Evolutionary conservation across 257 asterid genomes (phyloP).

Genomic region (Primulina tabacum): DNA sequence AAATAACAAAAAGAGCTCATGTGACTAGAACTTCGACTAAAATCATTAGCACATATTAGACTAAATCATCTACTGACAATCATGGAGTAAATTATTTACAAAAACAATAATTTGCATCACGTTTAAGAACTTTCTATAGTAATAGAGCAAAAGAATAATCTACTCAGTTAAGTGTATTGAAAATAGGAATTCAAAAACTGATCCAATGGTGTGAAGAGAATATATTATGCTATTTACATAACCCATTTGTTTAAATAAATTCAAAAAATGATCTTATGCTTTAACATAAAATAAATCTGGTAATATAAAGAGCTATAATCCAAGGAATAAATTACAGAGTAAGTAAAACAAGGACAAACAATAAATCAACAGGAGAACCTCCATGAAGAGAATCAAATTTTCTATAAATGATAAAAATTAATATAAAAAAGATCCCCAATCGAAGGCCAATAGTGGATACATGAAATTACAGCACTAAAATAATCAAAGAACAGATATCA

Average conservation of each 20-base stretch:
- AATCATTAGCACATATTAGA: no score
- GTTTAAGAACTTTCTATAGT: neutral
- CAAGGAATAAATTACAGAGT: neutral
- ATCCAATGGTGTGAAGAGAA: neutral
- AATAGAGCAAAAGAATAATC: neutral
- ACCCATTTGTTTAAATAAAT: neutral
- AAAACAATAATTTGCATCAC: neutral
- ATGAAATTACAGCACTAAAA: conserved; percentile 19
- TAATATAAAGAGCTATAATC: neutral
- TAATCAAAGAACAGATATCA: conserved; percentile 7
- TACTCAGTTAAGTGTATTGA: neutral
- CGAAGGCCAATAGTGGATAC: conserved; percentile 11
- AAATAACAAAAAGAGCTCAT: no score
- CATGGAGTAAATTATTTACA: neutral
- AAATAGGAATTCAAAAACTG: neutral
- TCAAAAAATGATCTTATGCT: neutral
- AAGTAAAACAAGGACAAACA: neutral
- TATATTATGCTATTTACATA: neutral
- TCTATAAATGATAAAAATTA: neutral
- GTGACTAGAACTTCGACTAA: no score
- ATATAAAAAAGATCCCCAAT: neutral
- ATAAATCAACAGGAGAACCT: neutral
- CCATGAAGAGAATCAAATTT: neutral
- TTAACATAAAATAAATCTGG: neutral
- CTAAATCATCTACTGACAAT: no score